A percentile compares a stretch with the other conserved stretches of the same genome.
These are phyloP conservation scores for Otatea glauca DNA, from an alignment of 176 grass and related monocot species.

Conservation along the genomic window DNA sequence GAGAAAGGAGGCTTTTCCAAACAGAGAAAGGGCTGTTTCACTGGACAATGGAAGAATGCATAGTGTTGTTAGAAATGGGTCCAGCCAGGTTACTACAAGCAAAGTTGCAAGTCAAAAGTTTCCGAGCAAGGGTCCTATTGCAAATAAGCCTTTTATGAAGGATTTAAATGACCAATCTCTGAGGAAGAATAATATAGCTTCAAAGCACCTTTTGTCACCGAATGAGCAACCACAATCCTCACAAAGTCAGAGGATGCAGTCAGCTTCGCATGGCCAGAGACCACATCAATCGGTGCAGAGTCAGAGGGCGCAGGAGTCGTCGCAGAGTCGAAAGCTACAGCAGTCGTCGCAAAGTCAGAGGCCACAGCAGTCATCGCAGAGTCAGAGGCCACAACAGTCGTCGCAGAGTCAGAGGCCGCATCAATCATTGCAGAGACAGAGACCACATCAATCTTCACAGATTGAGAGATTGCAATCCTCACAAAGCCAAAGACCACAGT, in stretches of 20 bases:
- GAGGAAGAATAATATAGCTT: constrained; percentile 42
- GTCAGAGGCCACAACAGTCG: constrained; percentile 8
- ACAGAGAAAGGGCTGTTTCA: constrained; percentile 39
- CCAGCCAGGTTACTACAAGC: constrained; percentile 44
- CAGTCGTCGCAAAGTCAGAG: constrained; percentile 34
- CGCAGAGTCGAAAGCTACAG: constrained; percentile 19
- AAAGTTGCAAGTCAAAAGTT: constrained; percentile 53
- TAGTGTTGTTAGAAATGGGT: constrained; percentile 52
- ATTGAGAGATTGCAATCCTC: constrained; percentile 38
- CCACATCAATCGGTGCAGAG: constrained; percentile 20
- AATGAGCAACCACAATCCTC: constrained; percentile 39
- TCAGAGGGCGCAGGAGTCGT: neutral
- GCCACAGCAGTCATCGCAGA: constrained; percentile 3
- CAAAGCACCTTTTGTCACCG: constrained; percentile 42
- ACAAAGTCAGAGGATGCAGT: constrained; percentile 47
- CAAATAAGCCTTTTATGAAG: constrained; percentile 62
- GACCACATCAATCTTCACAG: constrained; percentile 45
- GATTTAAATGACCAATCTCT: constrained; percentile 45
- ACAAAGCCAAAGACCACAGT: constrained; percentile 40
- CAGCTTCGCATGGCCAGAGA: constrained; percentile 48
- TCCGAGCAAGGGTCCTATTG: constrained; percentile 37
- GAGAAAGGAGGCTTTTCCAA: constrained; percentile 46
- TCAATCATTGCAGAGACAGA: constrained; percentile 38
- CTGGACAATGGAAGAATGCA: constrained; percentile 45
- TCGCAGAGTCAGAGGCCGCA: constrained; percentile 30